These are phyloP conservation scores for Citrus maxima DNA, from an alignment of 345 rosid species.

Conservation along the genomic window DNA sequence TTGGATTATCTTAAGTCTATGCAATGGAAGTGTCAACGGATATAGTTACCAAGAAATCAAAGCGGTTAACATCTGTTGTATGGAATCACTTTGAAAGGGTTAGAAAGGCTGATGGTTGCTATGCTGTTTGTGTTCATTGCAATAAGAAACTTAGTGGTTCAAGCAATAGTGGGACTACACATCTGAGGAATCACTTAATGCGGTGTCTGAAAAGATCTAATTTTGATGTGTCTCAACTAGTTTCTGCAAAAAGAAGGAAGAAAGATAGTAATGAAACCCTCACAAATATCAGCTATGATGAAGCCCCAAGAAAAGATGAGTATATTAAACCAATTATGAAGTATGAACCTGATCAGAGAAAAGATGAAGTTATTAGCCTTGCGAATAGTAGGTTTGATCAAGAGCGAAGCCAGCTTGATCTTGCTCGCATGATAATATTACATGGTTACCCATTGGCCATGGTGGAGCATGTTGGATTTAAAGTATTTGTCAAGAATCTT, in stretches of 20 bases:
- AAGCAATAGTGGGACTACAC: constrained; percentile 95
- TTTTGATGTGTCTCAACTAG: constrained; percentile 81
- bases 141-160: constrained; percentile 93
- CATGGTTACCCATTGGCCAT: constrained; percentile 80
- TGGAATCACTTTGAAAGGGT: constrained; percentile 96
- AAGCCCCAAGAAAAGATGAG: constrained; percentile 70
- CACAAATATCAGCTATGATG: constrained; percentile 57
- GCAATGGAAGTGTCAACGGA: constrained; percentile 79
- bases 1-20: constrained; percentile 22
- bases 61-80: constrained; percentile 85
- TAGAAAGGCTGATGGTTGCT: constrained; percentile 82
- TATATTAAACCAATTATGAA: constrained; percentile 54
- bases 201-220: constrained; percentile 86
- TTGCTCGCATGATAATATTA: constrained; percentile 87
- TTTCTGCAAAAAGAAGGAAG: constrained; percentile 71
- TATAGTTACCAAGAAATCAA: constrained; percentile 60
- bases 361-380: constrained; percentile 59
- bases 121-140: constrained; percentile 85
- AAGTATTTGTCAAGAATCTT: constrained; percentile 80
- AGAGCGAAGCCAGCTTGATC: constrained; percentile 72
- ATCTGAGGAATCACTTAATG: constrained; percentile 88
- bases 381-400: constrained; percentile 76
- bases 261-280: constrained; percentile 56
- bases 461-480: constrained; percentile 92
- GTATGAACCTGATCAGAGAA: constrained; percentile 70